Conservation (phyloP, 2,329 filamentous ascomycete species). For the Clonostachys rhizophaga region DNA sequence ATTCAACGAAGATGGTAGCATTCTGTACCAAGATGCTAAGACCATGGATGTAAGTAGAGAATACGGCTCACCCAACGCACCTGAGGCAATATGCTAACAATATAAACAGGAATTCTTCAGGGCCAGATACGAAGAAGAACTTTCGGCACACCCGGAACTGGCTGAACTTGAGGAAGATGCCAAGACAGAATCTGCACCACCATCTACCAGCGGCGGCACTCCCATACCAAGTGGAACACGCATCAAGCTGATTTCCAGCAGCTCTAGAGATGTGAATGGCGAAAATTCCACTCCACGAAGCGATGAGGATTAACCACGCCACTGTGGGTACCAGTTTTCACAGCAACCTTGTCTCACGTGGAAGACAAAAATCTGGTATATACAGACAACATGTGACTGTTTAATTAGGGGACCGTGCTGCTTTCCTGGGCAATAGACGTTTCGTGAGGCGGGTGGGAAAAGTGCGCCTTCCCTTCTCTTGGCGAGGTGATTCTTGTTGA, state of each 20-base stretch:
- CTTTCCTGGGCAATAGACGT: too few species aligned
- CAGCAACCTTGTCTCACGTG: too few species aligned
- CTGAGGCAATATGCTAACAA: constrained; percentile 21
- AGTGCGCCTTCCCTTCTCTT: too few species aligned
- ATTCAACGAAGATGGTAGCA: constrained; percentile 94
- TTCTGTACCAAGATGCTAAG: constrained; percentile 89
- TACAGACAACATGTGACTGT: constrained; percentile 1
- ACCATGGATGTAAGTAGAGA: constrained; percentile 72
- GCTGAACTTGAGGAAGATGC: constrained; percentile 46
- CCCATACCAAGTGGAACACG: constrained; percentile 57
- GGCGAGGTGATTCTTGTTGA: too few species aligned
- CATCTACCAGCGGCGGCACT: constrained; percentile 57
- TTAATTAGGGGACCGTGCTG: neutral
- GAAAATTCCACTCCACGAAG: constrained; percentile 37
- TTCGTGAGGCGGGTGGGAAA: too few species aligned
- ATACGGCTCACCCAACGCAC: neutral
- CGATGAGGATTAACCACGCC: constrained; percentile 41
- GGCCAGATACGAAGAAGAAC: constrained; percentile 45
- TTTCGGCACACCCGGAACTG: constrained; percentile 50
- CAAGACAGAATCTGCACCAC: constrained; percentile 32
- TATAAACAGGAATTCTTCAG: constrained; percentile 49
- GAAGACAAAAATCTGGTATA: too few species aligned
- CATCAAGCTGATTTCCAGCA: constrained; percentile 62
- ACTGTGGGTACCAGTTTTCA: too few species aligned
- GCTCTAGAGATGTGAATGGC: constrained; percentile 29